Base-by-base conservation (phyloP, 192 early-diverging fungal species). In the Ramicandelaber brevisporus region DNA sequence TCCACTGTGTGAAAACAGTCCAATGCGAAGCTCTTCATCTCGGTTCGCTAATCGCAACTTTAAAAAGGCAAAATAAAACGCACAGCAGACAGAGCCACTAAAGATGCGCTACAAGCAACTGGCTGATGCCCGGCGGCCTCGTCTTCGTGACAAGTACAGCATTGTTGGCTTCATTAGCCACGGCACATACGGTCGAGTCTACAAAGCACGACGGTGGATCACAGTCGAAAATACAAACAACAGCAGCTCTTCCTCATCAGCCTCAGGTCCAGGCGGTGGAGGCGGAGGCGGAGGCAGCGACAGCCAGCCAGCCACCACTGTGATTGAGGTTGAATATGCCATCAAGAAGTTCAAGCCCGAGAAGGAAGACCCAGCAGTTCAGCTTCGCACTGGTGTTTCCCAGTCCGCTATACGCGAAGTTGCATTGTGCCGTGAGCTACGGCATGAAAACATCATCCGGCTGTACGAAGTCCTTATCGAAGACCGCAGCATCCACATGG, bases 311-410 rank as follows among this genome's bases (percentile, higher is more conserved):
- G n/a, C n/a, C n/a, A n/a, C n/a, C n/a, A n/a, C n/a, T n/a, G n/a
- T n/a, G n/a, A n/a, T n/a, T n/a, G n/a, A n/a, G 8, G 40, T 63
- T 21, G 75, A 87, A 45, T 77, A 74, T 40, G 88, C 88, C 2
- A 90, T 95, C 27, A 95, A 95, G 47, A 83, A 83, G 61, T 95
- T 95, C 46, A 95, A 95, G 38, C 80, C 84, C 5, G 88, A 95
- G 34, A 76, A 80, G 34, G 88, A 87, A 38, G 84, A 81, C 23
- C 86, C 88, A 40, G 34, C 40, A 4, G 26, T 34, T 24, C 44
- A 48, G 22, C 37, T 49, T 22, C 57, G 54, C 0, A 65, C 62
- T 8, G 88, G 84, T 10, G 81, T 95, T 26, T 88, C 84, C 6
- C 88, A 95, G 37, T 85, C 79, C 2, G 88, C 88, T 5, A 82